Evolutionary conservation across 1,284 basidiomycete species (phyloP), one percentile per base, ranked within the genome.

Genomic region (Apiotrichum veenhuisii): DNA sequence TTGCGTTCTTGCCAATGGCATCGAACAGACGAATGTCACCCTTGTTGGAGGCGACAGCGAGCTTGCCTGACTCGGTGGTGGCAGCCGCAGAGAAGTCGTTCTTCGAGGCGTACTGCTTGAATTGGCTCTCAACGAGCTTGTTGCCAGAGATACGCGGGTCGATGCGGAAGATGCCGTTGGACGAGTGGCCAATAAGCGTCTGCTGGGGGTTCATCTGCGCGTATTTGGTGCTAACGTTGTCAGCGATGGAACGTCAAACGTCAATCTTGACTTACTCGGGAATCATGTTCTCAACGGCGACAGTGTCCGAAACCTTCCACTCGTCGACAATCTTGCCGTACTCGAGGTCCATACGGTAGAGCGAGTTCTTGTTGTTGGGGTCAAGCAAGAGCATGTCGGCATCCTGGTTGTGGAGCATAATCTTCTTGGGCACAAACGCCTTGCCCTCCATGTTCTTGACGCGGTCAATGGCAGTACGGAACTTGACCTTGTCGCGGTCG

Each of bases 341-440:
- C 76, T 95, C 91, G 62, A 98, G 84, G 76, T 98, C 96, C 84
- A 98, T 87, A 64, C 83, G 87, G 79, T 87, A 98, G 37, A 99
- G 79, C 0, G 92, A 87, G 68, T 93, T 85, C n/a, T 86, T 84
- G 53, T 93, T 86, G 37, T 77, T 72, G 1, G 91, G 87, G 71
- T 97, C 90, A 84, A 92, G 90, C 57, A 99, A 74, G 52, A 99
- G 81, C 92, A 99, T 94, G 78, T 92, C 91, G 37, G 86, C 83
- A 75, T 98, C 96, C 83, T 96, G 92, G 68, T 98, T 89, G 75
- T 98, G 95, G 36, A 98, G 80, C 95, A 98, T 98, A 72, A 95
- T 85, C 91, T 96, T 88, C 68, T 84, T 84, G 0, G 96, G 96
- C 50, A 84, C 85, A 75, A 99, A 96, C 26, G 80, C 80, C 71